Evolutionary conservation across 805 yeast genomes (phyloP).

Genomic region (Saccharomyces paradoxus): DNA sequence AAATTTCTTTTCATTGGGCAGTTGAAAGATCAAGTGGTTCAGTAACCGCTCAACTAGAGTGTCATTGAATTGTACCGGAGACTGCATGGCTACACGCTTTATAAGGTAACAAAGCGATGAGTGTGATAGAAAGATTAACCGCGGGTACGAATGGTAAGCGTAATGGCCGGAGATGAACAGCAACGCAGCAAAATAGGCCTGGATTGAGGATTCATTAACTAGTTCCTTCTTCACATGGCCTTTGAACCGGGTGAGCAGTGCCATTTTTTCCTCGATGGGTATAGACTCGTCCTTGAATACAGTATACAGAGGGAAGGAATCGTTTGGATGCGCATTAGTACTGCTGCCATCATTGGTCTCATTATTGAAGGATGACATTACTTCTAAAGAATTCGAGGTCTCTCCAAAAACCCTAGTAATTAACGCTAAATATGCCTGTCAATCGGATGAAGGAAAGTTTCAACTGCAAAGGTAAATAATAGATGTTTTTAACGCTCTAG

Average conservation of each 20-base stretch:
- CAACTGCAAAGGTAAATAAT: background rate
- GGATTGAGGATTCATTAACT: conserved; percentile 18
- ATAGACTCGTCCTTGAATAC: background rate
- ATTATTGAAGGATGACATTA: background rate
- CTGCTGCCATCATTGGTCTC: background rate
- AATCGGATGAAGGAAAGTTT: background rate
- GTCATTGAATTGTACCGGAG: conserved; percentile 17
- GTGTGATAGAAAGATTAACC: conserved; percentile 26
- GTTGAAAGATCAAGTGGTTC: conserved; percentile 9
- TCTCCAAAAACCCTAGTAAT: background rate
- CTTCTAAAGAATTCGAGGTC: background rate
- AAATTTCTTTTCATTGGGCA: conserved; percentile 17
- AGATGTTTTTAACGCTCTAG: background rate
- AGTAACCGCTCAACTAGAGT: conserved; percentile 7
- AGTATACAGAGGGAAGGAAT: background rate
- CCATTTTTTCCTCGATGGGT: conserved; percentile 12
- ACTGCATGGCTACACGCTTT: conserved; percentile 36
- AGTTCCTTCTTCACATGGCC: conserved; percentile 31
- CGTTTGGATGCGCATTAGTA: background rate
- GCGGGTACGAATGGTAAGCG: conserved; percentile 2
- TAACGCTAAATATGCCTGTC: background rate
- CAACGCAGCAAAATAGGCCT: conserved; percentile 21
- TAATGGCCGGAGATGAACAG: conserved; percentile 6
- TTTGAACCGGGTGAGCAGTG: conserved; percentile 22
- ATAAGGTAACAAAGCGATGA: conserved; percentile 39